A percentile compares a stretch with the other conserved stretches of the same genome.
Conservation (phyloP, 176 grass and related monocot genomes). For the Triticum timopheevii region DNA sequence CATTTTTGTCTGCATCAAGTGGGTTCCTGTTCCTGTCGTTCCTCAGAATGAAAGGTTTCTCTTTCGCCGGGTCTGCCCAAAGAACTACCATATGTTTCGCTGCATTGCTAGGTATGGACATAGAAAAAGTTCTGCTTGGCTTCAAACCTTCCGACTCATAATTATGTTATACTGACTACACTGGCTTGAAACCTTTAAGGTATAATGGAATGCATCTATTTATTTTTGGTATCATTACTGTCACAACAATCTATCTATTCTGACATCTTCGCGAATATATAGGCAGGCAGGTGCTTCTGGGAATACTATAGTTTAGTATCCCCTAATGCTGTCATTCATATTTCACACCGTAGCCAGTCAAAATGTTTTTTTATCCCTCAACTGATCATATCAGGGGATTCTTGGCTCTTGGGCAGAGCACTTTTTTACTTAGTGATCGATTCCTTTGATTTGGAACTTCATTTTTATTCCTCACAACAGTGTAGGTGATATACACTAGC, state of each 20-base stretch:
- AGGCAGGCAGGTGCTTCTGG: not conserved
- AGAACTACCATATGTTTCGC: conserved; percentile 94
- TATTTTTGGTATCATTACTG: conserved; percentile 20
- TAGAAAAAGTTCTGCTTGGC: not conserved
- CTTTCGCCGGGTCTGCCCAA: conserved; percentile 87
- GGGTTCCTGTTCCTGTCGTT: conserved; percentile 88
- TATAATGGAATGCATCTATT: conserved; percentile 1
- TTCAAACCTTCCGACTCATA: not conserved
- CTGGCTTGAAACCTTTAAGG: conserved; percentile 8
- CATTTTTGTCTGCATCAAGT: conserved; percentile 99
- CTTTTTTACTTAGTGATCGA: no score
- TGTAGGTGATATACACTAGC: no score
- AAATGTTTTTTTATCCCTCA: conserved; percentile 22
- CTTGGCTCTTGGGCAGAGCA: not conserved
- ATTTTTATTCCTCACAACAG: no score
- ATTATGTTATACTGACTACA: not conserved
- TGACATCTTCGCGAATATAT: conserved; percentile 14
- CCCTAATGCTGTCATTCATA: conserved; percentile 22
- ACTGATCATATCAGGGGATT: not conserved
- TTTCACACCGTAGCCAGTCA: not conserved
- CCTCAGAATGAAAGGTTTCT: conserved; percentile 97
- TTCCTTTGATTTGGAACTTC: no score
- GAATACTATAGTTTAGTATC: conserved; percentile 9
- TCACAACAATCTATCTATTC: conserved; percentile 17
- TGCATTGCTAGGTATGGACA: conserved; percentile 83